Evolutionary conservation across 306 rosid species (phyloP), one percentile per base, ranked within the genome.

Genomic region (Begonia loranthoides): DNA sequence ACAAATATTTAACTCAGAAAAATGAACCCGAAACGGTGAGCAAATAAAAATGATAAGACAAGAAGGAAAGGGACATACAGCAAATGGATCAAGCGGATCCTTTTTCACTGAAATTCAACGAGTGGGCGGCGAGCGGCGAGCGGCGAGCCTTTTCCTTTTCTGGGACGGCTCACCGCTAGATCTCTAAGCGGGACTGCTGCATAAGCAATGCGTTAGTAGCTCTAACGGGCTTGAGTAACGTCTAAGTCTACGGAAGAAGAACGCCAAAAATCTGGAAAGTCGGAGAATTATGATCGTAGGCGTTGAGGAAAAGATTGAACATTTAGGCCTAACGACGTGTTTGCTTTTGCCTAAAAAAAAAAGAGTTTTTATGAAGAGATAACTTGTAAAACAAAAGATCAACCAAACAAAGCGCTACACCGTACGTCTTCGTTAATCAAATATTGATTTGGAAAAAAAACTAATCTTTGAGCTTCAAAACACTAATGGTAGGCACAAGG

Each of bases 81-180:
- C 51, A 24, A 50, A 22, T 61, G 21, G 36, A 41, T 14, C 14
- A 3, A 17, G 5, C 8, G 61, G 60, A 52, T 48, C 46, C 44
- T 49, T 46, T 54, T 52, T 47, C 39, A 14, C 38, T 40, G 50
- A 5, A 14, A 22, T 45, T n/a, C 41, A 52, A 36, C 28, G 21
- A 45, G 57, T 19, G 41, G 21, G 41, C 54, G 52, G 38, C 49
- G 53, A 51, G 66, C 54, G 51, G 73, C 67, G 57, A 72, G 63
- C 73, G 63, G 58, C 7, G 9, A 28, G 36, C 1, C 5, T 28
- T 19, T 28, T 28, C 36, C 38, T 51, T 10, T 45, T 51, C 13
- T 13, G 73, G 69, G 77, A 43, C 36, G 36, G 36, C 36, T 28
- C 9, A 28, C 53, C 51, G 68, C 76, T 52, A 76, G 85, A 73